phyloP scores from a whole-genome alignment of 2,329 filamentous ascomycete species.

The Apiospora rasikravindrae region DNA sequence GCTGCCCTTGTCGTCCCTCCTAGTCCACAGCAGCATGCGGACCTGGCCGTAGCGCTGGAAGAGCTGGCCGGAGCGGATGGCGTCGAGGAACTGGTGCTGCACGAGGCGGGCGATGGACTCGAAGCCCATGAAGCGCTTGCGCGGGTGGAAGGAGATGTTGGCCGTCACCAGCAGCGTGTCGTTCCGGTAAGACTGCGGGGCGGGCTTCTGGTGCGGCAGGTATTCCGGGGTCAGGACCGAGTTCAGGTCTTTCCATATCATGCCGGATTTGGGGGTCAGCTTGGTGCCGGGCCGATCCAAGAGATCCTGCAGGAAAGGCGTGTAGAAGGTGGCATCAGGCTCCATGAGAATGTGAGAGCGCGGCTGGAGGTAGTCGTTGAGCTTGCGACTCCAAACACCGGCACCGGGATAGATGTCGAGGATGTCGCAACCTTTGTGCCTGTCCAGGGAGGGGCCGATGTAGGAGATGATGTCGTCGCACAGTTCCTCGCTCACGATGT shows the following conservation, averaged over 20 bases:
- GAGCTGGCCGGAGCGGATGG: slow-evolving; percentile 61
- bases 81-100: slow-evolving; percentile 64
- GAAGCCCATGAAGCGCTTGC: slow-evolving; percentile 55
- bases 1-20: slow-evolving; percentile 61
- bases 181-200: slow-evolving; percentile 59
- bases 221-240: slow-evolving; percentile 55
- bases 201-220: slow-evolving; percentile 59
- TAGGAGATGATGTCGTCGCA: slow-evolving; percentile 72
- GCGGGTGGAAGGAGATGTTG: slow-evolving; percentile 65
- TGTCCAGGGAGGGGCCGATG: slow-evolving; percentile 69
- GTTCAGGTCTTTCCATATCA: slow-evolving; percentile 65
- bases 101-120: slow-evolving; percentile 63
- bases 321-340: slow-evolving; percentile 63
- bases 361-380: slow-evolving; percentile 77
- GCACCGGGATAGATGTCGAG: slow-evolving; percentile 85
- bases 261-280: slow-evolving; percentile 60
- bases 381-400: slow-evolving; percentile 77
- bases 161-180: slow-evolving; percentile 75
- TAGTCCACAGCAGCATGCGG: slow-evolving; percentile 77
- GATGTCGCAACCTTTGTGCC: slow-evolving; percentile 80
- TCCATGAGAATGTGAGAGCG: slow-evolving; percentile 86
- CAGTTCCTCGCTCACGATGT: slow-evolving; percentile 57
- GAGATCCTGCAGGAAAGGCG: slow-evolving; percentile 65
- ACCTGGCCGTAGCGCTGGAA: slow-evolving; percentile 81
- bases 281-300: slow-evolving; percentile 52